A percentile compares a stretch with the other conserved stretches of the same genome.
phyloP scores from a whole-genome alignment of 352 stramenopile genomes.

The Globisporangium middletonii region DNA sequence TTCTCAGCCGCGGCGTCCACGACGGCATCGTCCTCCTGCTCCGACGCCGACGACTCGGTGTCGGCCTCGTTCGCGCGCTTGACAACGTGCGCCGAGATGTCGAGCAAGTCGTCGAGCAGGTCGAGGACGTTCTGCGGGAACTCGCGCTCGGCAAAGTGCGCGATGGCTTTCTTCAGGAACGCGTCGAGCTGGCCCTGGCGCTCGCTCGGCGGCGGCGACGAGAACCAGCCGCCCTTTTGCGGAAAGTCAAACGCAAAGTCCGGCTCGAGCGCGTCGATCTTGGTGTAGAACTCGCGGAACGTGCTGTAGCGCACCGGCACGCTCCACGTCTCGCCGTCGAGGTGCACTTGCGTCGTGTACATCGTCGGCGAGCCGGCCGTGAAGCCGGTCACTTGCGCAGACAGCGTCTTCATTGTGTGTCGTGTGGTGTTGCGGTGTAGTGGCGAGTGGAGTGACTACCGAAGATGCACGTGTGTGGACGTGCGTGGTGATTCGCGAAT shows the following conservation, averaged over 20 bases:
- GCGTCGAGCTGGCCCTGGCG: constrained; percentile 57
- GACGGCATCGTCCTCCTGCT: constrained; percentile 9
- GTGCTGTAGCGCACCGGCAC: constrained; percentile 58
- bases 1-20: neutral
- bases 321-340: constrained; percentile 34
- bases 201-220: constrained; percentile 42
- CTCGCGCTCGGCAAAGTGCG: constrained; percentile 38
- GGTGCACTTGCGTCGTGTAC: constrained; percentile 46
- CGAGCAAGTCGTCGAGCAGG: constrained; percentile 50
- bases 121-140: constrained; percentile 32
- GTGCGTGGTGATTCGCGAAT: constrained; percentile 7
- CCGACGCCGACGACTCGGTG: constrained; percentile 10
- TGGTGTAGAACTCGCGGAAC: constrained; percentile 53
- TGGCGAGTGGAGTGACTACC: neutral
- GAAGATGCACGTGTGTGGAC: neutral
- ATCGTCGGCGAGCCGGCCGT: constrained; percentile 26
- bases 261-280: constrained; percentile 36
- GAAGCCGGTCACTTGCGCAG: constrained; percentile 40
- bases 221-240: constrained; percentile 58
- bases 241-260: constrained; percentile 58
- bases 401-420: constrained; percentile 20
- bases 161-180: constrained; percentile 49
- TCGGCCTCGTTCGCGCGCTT: constrained; percentile 10
- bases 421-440: neutral
- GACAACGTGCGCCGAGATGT: constrained; percentile 35